These are phyloP conservation scores for Lecanosticta acicola DNA, from an alignment of 2,329 filamentous ascomycete species.

Conservation along the genomic window DNA sequence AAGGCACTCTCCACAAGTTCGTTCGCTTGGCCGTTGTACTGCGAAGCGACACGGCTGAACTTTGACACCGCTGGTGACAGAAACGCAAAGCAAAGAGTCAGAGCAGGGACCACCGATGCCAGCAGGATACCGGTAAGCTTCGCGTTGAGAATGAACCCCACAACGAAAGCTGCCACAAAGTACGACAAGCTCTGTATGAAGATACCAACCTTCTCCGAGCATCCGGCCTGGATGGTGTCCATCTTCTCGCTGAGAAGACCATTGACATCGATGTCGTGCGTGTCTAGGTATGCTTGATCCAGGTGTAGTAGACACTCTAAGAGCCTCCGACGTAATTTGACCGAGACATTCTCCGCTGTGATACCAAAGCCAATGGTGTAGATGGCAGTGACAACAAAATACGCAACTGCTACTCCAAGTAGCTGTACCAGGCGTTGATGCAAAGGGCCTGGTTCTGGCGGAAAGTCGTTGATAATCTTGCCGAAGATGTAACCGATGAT, in stretches of 20 bases:
- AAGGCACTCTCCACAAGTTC: constrained; percentile 43
- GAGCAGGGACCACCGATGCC: constrained; percentile 45
- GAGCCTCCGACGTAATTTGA: constrained; percentile 43
- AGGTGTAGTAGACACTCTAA: constrained; percentile 46
- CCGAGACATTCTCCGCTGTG: constrained; percentile 46
- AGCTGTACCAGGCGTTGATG: constrained; percentile 39
- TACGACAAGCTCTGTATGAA: constrained; percentile 44
- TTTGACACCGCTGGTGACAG: constrained; percentile 41
- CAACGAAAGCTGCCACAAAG: constrained; percentile 41
- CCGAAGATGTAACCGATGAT: constrained; percentile 43
- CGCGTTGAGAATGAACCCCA: constrained; percentile 42
- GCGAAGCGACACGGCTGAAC: constrained; percentile 35
- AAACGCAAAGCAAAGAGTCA: constrained; percentile 39
- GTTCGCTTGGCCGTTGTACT: constrained; percentile 39
- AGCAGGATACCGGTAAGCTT: constrained; percentile 41
- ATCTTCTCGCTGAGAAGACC: constrained; percentile 40
- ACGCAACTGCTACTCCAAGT: constrained; percentile 42
- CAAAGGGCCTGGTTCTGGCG: constrained; percentile 42
- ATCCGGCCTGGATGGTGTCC: constrained; percentile 35
- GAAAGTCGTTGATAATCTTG: constrained; percentile 47
- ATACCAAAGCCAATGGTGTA: constrained; percentile 49
- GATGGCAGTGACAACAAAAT: constrained; percentile 47
- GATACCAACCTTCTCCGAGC: constrained; percentile 44
- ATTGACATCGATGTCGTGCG: constrained; percentile 46
- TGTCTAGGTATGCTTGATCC: constrained; percentile 50